Evolutionary conservation across 75 land plant species (phyloP), one percentile per base, ranked within the genome.

Genomic region (Pinus albicaulis): DNA sequence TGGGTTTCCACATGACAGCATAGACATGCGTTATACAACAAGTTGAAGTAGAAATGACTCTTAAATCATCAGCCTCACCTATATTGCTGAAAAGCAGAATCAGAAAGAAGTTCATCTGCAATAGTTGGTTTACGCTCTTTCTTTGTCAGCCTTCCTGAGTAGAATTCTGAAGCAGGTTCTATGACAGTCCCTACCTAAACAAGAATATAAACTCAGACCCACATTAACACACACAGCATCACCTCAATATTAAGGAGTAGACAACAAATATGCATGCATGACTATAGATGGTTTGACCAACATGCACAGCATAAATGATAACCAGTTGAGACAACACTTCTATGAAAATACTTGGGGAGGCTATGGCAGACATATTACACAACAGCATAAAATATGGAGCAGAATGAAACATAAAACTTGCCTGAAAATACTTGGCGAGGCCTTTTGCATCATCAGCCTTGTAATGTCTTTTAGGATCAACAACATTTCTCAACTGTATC

Each of bases 381-480:
- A 20, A 76, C 25, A 41, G 52, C 12, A 41, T 52, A 58, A 58
- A 58, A 58, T 8, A 17, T 68, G 74, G 25, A 24, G 22, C 55
- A 34, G 44, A 11, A 23, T 34, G n/a, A 38, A 24, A 20, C 44
- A 48, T 44, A 38, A 1, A 16, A 71, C 83, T 79, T 84, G 82
- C 98, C 88, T 96, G 98, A 72, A 92, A 96, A 76, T 94, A 96
- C 80, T 96, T 96, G 23, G 99, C 95, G 0, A 90, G 71, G 19
- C 80, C 73, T 78, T 94, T 96, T 3, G 93, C 90, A 60, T 90
- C 92, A 65, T 89, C 86, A 70, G 88, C 84, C 85, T 92, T 92
- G 84, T 94, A 96, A 79, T 92, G 95, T 72, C 90, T 91, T 77
- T 96, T 96, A n/a, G 99, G 99, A 79, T 96, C 99, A 38, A 96